Base-by-base conservation (phyloP, 768 basidiomycete genomes). In the Leucosporidium creatinivorum region DNA sequence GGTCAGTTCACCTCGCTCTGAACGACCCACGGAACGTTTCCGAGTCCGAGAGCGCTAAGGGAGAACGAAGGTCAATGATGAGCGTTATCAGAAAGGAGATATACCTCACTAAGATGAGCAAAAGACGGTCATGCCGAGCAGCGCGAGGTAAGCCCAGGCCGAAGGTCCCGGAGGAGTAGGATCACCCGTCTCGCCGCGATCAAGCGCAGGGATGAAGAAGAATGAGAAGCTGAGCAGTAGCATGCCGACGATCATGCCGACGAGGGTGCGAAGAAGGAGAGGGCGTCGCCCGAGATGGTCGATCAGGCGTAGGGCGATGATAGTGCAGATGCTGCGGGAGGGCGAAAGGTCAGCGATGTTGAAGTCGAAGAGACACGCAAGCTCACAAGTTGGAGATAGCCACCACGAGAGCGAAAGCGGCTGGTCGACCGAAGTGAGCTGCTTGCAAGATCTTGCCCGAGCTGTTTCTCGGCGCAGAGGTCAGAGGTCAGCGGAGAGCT, bases 11-110 rank as follows among this genome's bases (percentile, higher is more conserved):
- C 63, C 61, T 73, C 72, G 48, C 31, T 31, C 52, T 71, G 69
- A 0, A 73, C 62, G 25, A 73, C 61, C 73, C 73, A 73, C 4
- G 73, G 70, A 0, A 65, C 61, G 55, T 70, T 72, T 12, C 73
- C 73, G 13, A 73, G 21, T 1, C 65, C 65, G 18, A 72, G 61
- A 0, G 73, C 69, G 50, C 39, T 44, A n/a, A n/a, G 15, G 15
- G 15, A 17, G 13, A 44, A 17, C 39, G 15, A 33, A 5, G 10
- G 33, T 33, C 4, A 33, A 3, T 15, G 39, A 44, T 3, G 8
- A 44, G 39, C 8, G 8, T 13, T 44, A 10, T 44, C 13, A 15
- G 15, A 17, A 17, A 44, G 8, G 15, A 17, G 39, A 44, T 17
- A 15, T 13, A 44, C 39, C n/a, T 44, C 39, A 44, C 39, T 63